Conservation (phyloP, 164 flowering plant genomes). For the Brasenia schreberi region DNA sequence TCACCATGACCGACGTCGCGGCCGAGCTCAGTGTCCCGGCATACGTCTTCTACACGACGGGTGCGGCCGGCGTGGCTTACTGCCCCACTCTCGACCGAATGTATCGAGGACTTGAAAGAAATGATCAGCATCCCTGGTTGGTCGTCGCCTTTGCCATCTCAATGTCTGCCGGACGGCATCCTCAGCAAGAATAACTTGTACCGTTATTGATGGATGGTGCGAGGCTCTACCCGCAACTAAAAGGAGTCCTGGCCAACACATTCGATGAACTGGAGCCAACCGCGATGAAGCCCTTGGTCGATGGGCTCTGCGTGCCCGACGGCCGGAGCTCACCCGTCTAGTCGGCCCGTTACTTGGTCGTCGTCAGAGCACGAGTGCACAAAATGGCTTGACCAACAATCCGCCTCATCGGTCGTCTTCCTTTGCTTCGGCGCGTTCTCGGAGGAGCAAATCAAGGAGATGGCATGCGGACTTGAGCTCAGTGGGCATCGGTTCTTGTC, state of each 20-base stretch:
- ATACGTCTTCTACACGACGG: conserved; percentile 21
- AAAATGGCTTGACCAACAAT: conserved; percentile 17
- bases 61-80: conserved; percentile 10
- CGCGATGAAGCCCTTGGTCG: neutral
- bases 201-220: neutral
- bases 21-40: conserved; percentile 17
- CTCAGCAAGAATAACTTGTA: neutral
- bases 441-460: conserved; percentile 17
- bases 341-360: conserved; percentile 19
- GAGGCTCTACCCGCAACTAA: conserved; percentile 5
- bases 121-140: conserved; percentile 9
- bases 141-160: conserved; percentile 9
- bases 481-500: conserved; percentile 27
- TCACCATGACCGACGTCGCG: conserved; percentile 19
- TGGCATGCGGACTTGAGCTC: conserved; percentile 24
- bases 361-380: neutral
- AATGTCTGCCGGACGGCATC: conserved; percentile 3
- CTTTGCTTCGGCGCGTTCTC: conserved; percentile 26
- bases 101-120: neutral
- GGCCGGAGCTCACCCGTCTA: conserved; percentile 10
- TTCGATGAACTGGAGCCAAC: conserved; percentile 10
- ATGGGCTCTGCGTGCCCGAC: neutral
- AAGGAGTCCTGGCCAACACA: conserved; percentile 25
- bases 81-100: conserved; percentile 1
- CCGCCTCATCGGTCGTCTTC: conserved; percentile 18